Evolutionary conservation across 108 stramenopile species (phyloP).

Genomic region (Conticribra weissflogii): DNA sequence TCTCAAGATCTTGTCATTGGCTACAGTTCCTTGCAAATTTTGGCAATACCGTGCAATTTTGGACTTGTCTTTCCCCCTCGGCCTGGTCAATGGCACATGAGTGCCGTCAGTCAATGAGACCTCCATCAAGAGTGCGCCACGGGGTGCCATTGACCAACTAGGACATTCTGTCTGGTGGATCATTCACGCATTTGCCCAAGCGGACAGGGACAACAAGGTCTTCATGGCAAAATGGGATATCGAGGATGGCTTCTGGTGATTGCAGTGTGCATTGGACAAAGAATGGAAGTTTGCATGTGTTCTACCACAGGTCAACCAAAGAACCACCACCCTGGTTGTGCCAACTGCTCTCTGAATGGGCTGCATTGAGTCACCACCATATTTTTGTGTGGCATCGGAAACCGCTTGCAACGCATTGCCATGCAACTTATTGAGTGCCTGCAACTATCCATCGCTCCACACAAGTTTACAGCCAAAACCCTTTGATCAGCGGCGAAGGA

Average conservation of each 20-base stretch:
- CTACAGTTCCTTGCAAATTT: slow-evolving; percentile 23
- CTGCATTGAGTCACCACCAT: slow-evolving; percentile 1
- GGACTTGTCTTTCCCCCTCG: slow-evolving; percentile 18
- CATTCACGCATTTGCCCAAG: slow-evolving; percentile 17
- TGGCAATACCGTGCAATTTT: slow-evolving; percentile 17
- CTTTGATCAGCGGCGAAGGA: not conserved
- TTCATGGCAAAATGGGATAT: slow-evolving; percentile 30
- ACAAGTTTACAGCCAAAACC: not conserved
- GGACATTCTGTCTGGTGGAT: slow-evolving; percentile 16
- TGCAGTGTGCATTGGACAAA: not conserved
- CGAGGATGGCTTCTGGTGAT: slow-evolving; percentile 31
- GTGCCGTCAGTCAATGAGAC: slow-evolving; percentile 24
- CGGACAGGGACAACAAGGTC: slow-evolving; percentile 1
- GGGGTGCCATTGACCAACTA: slow-evolving; percentile 18
- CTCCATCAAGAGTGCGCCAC: slow-evolving; percentile 2
- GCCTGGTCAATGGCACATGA: not conserved
- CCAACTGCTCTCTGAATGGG: not conserved
- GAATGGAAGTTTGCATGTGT: slow-evolving; percentile 34
- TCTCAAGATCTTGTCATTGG: slow-evolving; percentile 31
- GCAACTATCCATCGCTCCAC: too few relatives aligned
- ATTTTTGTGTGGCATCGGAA: not conserved
- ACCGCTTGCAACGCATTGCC: not conserved
- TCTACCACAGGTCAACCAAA: not conserved
- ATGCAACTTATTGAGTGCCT: not conserved
- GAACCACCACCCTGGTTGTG: not conserved